Evolutionary conservation across 2,329 filamentous ascomycete species (phyloP).

Genomic region (Elsinoe necatrix): DNA sequence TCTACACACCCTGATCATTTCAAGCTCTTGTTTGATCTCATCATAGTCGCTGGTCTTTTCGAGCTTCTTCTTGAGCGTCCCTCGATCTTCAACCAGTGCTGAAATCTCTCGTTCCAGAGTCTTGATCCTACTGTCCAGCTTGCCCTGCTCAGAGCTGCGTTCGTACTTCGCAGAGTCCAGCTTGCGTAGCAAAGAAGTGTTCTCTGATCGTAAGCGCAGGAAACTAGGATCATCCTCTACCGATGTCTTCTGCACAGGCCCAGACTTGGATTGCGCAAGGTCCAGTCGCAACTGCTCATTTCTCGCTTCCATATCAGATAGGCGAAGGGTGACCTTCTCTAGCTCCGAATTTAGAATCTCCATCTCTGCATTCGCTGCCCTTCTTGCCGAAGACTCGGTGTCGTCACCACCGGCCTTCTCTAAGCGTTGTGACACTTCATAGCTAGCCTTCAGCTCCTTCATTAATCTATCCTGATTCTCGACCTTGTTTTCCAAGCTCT

Average conservation of each 20-base stretch:
- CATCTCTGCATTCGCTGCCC: slow-evolving; percentile 75
- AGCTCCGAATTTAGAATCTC: slow-evolving; percentile 89
- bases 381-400: slow-evolving; percentile 45
- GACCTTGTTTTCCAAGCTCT: slow-evolving; percentile 80
- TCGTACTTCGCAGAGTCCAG: slow-evolving; percentile 77
- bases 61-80: slow-evolving; percentile 69
- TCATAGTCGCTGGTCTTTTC: slow-evolving; percentile 92
- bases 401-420: slow-evolving; percentile 61
- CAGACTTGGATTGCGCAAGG: slow-evolving; percentile 71
- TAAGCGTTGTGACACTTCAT: slow-evolving; percentile 88
- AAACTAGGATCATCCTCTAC: slow-evolving; percentile 86
- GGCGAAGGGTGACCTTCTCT: slow-evolving; percentile 74
- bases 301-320: slow-evolving; percentile 85
- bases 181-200: slow-evolving; percentile 82
- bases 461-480: slow-evolving; percentile 88
- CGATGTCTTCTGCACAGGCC: slow-evolving; percentile 49
- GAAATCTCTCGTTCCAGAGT: slow-evolving; percentile 70
- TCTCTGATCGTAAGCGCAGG: slow-evolving; percentile 83
- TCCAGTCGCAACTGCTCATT: slow-evolving; percentile 91
- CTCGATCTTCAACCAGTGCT: slow-evolving; percentile 69
- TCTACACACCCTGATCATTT: slow-evolving; percentile 68
- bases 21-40: slow-evolving; percentile 89
- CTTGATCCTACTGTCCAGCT: slow-evolving; percentile 65
- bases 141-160: slow-evolving; percentile 69
- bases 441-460: slow-evolving; percentile 92